These are phyloP conservation scores for Monilinia vaccinii-corymbosi DNA, from an alignment of 2,329 filamentous ascomycete species.

Conservation along the genomic window DNA sequence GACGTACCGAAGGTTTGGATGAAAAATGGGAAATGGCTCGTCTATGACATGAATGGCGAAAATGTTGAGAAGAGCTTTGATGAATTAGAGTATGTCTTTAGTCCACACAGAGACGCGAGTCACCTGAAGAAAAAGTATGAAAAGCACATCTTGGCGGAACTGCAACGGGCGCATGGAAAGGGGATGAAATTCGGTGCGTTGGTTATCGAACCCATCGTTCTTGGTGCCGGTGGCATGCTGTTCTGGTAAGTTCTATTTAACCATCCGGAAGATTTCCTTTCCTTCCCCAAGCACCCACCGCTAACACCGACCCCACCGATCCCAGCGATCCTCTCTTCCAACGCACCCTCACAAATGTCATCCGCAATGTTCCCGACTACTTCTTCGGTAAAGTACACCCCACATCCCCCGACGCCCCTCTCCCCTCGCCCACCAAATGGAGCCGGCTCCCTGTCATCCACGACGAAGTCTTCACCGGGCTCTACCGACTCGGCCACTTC, in stretches of 20 bases:
- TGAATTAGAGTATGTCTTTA: constrained; percentile 49
- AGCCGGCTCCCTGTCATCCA: constrained; percentile 69
- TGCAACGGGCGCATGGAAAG: constrained; percentile 43
- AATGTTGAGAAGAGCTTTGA: constrained; percentile 19
- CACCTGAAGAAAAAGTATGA: constrained; percentile 45
- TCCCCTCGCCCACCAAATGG: constrained; percentile 40
- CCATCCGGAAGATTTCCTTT: background rate
- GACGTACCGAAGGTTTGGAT: constrained; percentile 67
- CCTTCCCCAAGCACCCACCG: background rate
- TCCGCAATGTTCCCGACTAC: constrained; percentile 44
- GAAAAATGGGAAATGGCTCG: constrained; percentile 54
- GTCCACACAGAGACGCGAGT: constrained; percentile 41
- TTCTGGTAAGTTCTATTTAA: constrained; percentile 49
- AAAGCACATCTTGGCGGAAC: constrained; percentile 44
- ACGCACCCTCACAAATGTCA: constrained; percentile 55
- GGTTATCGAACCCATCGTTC: constrained; percentile 70
- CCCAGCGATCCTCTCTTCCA: constrained; percentile 73
- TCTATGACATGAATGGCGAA: constrained; percentile 30
- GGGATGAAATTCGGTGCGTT: constrained; percentile 66
- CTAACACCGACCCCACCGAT: background rate
- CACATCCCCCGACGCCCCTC: constrained; percentile 7
- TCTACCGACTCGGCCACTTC: constrained; percentile 71
- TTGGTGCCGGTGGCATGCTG: constrained; percentile 78
- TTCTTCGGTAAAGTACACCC: constrained; percentile 6
- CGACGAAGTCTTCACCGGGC: constrained; percentile 80